Base-by-base conservation (phyloP, 768 basidiomycete species). In the Hericium erinaceus region DNA sequence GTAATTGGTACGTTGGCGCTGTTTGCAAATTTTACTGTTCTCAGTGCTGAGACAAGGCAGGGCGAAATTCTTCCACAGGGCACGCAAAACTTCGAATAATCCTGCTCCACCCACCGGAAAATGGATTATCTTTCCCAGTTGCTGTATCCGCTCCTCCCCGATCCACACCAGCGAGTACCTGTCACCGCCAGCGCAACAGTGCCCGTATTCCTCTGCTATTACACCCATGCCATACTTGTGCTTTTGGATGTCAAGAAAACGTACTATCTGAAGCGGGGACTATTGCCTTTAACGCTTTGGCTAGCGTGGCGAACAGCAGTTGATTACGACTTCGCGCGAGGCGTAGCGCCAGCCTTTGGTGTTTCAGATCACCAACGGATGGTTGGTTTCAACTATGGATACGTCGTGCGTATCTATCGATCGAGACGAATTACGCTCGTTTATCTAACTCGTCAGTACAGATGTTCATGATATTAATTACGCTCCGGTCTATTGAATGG, bases 401-500 rank as follows among this genome's bases (percentile, higher is more conserved):
- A 54, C 38, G 49, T 46, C 2, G 62, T 63, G 46, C 48, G 60
- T 59, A 24, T 37, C 39, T 41, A 15, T 8, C 18, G 12, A n/a
- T n/a, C 54, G 4, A n/a, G 10, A 15, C 20, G 18, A 24, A 51
- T 7, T 26, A 3, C 26, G 15, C 3, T 7, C 20, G 49, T 26
- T 2, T 7, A 10, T 12, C 16, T 20, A 18, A 26, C 49, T 48
- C 8, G 28, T 12, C 46, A 44, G 22, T 9, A 28, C 24, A 63
- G 60, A 39, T 61, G 2, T 52, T 24, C 13, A 55, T 56, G 49
- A 55, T 57, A 1, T 12, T 41, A 10, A 37, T 63, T 24, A 52
- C 37, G 2, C 44, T 53, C 48, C 52, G 52, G 13, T 58, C 57
- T 12, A 38, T 60, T 22, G 62, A 63, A 37, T 63, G 60, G 62